Conservation (phyloP, 345 rosid species). For the Eutrema yunnanense region DNA sequence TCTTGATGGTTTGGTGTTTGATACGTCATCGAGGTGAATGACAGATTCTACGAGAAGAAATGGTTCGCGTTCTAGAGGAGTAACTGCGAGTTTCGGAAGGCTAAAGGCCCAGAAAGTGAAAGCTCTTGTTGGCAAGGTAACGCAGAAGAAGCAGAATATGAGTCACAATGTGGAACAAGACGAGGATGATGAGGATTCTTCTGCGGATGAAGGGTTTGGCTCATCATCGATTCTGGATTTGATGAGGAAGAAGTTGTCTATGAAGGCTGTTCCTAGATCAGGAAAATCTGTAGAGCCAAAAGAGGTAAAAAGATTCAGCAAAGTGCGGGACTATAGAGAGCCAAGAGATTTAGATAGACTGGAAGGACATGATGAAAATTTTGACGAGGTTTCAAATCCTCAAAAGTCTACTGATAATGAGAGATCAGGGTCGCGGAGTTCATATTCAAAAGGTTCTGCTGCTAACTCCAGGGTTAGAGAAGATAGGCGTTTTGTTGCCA, state of each 20-base stretch:
- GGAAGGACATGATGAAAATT: not conserved
- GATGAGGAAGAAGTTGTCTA: constrained; percentile 25
- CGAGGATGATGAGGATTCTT: constrained; percentile 3
- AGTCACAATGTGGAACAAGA: constrained; percentile 17
- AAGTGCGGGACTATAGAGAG: constrained; percentile 9
- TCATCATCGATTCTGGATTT: constrained; percentile 28
- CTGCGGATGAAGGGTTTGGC: constrained; percentile 18
- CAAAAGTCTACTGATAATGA: not conserved
- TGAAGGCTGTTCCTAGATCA: constrained; percentile 24
- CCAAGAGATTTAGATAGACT: not conserved
- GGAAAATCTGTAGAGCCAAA: constrained; percentile 8
- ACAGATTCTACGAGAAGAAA: constrained; percentile 24
- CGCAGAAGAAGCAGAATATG: constrained; percentile 31
- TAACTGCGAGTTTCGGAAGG: constrained; percentile 41
- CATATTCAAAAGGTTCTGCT: constrained; percentile 35
- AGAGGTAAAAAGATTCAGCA: not conserved
- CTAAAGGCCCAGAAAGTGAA: constrained; percentile 57
- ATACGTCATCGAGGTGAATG: not conserved
- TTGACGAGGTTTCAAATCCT: constrained; percentile 1
- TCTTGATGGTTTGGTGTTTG: constrained; percentile 2
- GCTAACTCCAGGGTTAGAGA: constrained; percentile 53
- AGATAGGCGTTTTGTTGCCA: constrained; percentile 27
- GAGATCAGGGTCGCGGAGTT: constrained; percentile 21
- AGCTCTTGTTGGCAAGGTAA: constrained; percentile 45
- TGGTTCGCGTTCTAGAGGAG: constrained; percentile 28